These are phyloP conservation scores for Solanum ossicruentum DNA, from an alignment of 257 asterid genomes.

Conservation along the genomic window DNA sequence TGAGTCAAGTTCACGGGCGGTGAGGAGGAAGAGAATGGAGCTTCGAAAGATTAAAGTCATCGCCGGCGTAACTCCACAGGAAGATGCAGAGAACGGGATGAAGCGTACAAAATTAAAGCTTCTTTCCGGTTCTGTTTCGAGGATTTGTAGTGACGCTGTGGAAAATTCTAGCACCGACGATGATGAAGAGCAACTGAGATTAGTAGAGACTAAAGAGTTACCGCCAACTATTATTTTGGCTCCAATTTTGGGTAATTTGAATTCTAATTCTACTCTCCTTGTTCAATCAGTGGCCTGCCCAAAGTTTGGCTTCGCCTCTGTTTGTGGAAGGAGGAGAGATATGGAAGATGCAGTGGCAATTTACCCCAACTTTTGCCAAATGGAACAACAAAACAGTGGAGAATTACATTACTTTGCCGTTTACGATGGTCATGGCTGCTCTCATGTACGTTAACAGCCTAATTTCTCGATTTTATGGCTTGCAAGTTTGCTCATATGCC, in stretches of 20 bases:
- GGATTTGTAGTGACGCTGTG: slow-evolving; percentile 12
- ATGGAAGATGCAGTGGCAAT: slow-evolving; percentile 77
- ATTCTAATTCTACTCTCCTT: not conserved
- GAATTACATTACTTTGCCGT: slow-evolving; percentile 52
- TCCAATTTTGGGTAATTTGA: slow-evolving; percentile 1
- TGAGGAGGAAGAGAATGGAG: slow-evolving; percentile 50
- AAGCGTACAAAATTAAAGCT: slow-evolving; percentile 30
- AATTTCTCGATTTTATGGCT: not conserved
- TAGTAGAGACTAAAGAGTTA: not conserved
- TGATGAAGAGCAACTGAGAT: not conserved
- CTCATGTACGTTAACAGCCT: slow-evolving; percentile 34
- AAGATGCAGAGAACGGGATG: not conserved
- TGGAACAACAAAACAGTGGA: not conserved
- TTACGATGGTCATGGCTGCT: slow-evolving; percentile 81
- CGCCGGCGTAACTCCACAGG: not conserved
- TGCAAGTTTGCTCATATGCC: not conserved
- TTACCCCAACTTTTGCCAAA: slow-evolving; percentile 36
- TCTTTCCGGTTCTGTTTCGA: not conserved
- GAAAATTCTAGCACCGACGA: not conserved
- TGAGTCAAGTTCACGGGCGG: slow-evolving; percentile 20
- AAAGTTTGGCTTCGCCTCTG: slow-evolving; percentile 46
- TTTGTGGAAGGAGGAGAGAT: slow-evolving; percentile 60
- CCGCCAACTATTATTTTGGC: not conserved
- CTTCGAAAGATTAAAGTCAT: slow-evolving; percentile 21
- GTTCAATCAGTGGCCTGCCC: slow-evolving; percentile 6